Evolutionary conservation across 768 basidiomycete genomes (phyloP).

Genomic region (Suillus sp.): DNA sequence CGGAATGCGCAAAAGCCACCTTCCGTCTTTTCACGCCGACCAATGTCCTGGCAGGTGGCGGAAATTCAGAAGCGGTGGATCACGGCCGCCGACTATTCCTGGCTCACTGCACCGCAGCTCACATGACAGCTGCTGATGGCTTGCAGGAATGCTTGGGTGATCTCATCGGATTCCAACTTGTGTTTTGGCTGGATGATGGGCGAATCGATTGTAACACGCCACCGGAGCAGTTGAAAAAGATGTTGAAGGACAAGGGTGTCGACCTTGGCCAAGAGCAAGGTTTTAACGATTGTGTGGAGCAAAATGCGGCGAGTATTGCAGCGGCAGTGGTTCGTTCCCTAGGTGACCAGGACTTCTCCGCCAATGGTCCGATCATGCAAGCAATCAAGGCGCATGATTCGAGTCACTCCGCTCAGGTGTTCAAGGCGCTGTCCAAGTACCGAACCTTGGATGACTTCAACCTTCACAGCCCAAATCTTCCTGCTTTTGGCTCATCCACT

Average conservation of each 20-base stretch:
- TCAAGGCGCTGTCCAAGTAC: conserved; percentile 53
- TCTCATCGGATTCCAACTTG: conserved; percentile 63
- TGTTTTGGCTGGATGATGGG: conserved; percentile 44
- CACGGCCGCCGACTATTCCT: conserved; percentile 52
- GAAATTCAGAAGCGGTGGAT: conserved; percentile 26
- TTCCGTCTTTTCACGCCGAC: conserved; percentile 70
- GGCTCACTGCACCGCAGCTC: conserved; percentile 62
- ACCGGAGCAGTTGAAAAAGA: conserved; percentile 34
- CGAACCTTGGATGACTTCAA: conserved; percentile 50
- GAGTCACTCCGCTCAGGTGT: conserved; percentile 44
- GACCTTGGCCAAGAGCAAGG: conserved; percentile 30
- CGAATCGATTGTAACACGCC: conserved; percentile 21
- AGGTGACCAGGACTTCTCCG: conserved; percentile 65
- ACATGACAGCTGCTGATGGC: conserved; percentile 51
- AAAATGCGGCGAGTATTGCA: conserved; percentile 59
- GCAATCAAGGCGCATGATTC: conserved; percentile 43
- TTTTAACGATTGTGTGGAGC: conserved; percentile 39
- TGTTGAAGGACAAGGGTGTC: conserved; percentile 38
- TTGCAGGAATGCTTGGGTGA: conserved; percentile 67
- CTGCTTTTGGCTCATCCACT: conserved; percentile 50
- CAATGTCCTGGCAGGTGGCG: conserved; percentile 52
- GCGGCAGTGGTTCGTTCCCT: conserved; percentile 61
- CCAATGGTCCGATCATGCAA: conserved; percentile 49
- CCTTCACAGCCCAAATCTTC: conserved; percentile 67
- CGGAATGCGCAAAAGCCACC: conserved; percentile 65